Evolutionary conservation across 129 eudicot genomes (phyloP).

Genomic region (Saussurea involucrata): DNA sequence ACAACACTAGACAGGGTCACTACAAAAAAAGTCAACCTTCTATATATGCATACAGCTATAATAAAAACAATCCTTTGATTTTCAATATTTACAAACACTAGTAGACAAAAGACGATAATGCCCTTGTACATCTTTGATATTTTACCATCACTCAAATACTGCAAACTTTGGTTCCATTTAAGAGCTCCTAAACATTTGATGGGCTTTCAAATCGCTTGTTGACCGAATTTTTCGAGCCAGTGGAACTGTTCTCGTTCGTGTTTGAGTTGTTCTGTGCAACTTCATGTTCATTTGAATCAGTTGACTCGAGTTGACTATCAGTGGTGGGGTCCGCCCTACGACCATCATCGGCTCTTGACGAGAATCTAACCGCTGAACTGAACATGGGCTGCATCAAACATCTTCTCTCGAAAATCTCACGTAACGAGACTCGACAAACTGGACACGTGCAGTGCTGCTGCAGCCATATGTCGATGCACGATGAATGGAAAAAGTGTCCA

Average conservation of each 20-base stretch:
- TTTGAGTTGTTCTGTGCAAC: slow-evolving; percentile 25
- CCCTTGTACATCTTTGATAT: slow-evolving; percentile 5
- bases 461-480: slow-evolving; percentile 89
- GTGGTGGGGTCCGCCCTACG: slow-evolving; percentile 28
- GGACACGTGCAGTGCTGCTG: slow-evolving; percentile 90
- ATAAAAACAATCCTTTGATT: slow-evolving; percentile 7
- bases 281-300: slow-evolving; percentile 21
- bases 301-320: slow-evolving; percentile 33
- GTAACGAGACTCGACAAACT: slow-evolving; percentile 78
- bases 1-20: background rate
- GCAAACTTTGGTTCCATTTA: slow-evolving; percentile 11
- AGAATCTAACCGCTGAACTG: slow-evolving; percentile 63
- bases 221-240: slow-evolving; percentile 24
- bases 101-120: background rate
- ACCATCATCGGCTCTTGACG: slow-evolving; percentile 29
- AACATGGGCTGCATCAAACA: slow-evolving; percentile 72
- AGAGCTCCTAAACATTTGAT: slow-evolving; percentile 28
- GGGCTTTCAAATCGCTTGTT: slow-evolving; percentile 51
- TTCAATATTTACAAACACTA: slow-evolving; percentile 30
- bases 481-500: slow-evolving; percentile 75
- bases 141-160: slow-evolving; percentile 9
- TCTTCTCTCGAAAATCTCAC: slow-evolving; percentile 56
- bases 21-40: slow-evolving; percentile 5
- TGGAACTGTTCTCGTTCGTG: slow-evolving; percentile 15
- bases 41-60: slow-evolving; percentile 19